phyloP scores from a whole-genome alignment of 2,329 filamentous ascomycete species.

The Beauveria caledonica region DNA sequence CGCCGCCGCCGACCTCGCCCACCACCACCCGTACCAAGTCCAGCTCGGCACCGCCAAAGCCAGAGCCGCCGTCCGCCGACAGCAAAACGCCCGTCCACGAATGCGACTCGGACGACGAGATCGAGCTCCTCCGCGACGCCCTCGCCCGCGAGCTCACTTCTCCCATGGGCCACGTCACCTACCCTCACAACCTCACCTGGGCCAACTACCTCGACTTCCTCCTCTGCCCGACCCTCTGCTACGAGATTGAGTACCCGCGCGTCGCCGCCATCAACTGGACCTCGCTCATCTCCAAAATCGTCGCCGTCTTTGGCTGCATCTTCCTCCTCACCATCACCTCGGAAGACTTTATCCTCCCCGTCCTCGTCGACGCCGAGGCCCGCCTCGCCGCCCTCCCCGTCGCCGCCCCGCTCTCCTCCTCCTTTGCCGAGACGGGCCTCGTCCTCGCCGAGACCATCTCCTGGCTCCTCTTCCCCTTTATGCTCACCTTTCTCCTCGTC shows the following conservation, averaged over 20 bases:
- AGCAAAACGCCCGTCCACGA: slow-evolving; percentile 15
- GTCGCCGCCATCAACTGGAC: slow-evolving; percentile 67
- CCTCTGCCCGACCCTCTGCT: slow-evolving; percentile 90
- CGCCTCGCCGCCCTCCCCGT: slow-evolving; percentile 36
- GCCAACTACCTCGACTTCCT: slow-evolving; percentile 80
- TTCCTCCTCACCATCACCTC: slow-evolving; percentile 86
- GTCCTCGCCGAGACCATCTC: slow-evolving; percentile 85
- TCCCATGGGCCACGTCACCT: slow-evolving; percentile 80
- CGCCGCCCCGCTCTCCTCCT: slow-evolving; percentile 21
- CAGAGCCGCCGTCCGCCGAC: slow-evolving; percentile 11
- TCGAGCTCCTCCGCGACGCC: slow-evolving; percentile 70
- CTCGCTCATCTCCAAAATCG: slow-evolving; percentile 73
- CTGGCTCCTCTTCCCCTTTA: slow-evolving; percentile 90
- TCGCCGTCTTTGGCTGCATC: slow-evolving; percentile 92
- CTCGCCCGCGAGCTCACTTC: slow-evolving; percentile 87
- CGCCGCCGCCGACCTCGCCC: not conserved
- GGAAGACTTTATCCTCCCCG: slow-evolving; percentile 92
- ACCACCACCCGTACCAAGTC: not conserved
- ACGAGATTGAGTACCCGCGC: slow-evolving; percentile 93
- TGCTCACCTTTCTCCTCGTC: slow-evolving; percentile 89
- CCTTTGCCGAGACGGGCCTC: slow-evolving; percentile 59
- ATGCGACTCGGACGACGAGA: slow-evolving; percentile 34
- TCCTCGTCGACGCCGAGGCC: slow-evolving; percentile 61
- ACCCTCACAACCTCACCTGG: slow-evolving; percentile 79
- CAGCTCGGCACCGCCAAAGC: slow-evolving; percentile 11